Evolutionary conservation across 2,329 filamentous ascomycete genomes (phyloP).

Genomic region (Pestalotiopsis sp.): DNA sequence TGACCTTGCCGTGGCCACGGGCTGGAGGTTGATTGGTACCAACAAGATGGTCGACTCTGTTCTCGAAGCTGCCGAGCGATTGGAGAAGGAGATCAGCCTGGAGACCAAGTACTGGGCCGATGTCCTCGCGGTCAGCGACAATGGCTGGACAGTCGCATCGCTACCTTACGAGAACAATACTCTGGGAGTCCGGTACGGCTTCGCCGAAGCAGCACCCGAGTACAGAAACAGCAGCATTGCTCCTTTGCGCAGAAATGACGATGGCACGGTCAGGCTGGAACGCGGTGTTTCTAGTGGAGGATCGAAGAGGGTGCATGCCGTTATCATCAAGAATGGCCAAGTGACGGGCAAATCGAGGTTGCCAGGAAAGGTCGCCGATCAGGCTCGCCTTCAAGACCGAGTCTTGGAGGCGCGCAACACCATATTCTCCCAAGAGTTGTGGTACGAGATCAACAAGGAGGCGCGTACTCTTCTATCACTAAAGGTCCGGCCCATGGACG

Average conservation of each 20-base stretch:
- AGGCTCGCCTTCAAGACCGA: slow-evolving; percentile 65
- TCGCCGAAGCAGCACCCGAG: slow-evolving; percentile 69
- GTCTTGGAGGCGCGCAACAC: slow-evolving; percentile 79
- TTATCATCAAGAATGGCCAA: slow-evolving; percentile 59
- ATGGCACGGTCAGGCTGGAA: slow-evolving; percentile 78
- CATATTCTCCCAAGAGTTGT: slow-evolving; percentile 83
- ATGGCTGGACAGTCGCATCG: slow-evolving; percentile 84
- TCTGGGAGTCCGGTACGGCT: slow-evolving; percentile 87
- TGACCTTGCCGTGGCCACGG: slow-evolving; percentile 60
- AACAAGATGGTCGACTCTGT: slow-evolving; percentile 75
- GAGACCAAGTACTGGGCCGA: slow-evolving; percentile 92
- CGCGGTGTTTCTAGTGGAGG: slow-evolving; percentile 53
- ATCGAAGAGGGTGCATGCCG: slow-evolving; percentile 68
- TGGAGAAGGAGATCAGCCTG: slow-evolving; percentile 76
- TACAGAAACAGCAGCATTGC: slow-evolving; percentile 76
- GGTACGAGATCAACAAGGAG: slow-evolving; percentile 86
- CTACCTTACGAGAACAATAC: slow-evolving; percentile 73
- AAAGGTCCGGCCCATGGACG: slow-evolving; percentile 66
- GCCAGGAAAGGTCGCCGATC: slow-evolving; percentile 56
- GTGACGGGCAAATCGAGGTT: slow-evolving; percentile 60
- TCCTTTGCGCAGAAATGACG: slow-evolving; percentile 72
- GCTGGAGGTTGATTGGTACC: slow-evolving; percentile 80
- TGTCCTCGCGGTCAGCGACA: slow-evolving; percentile 77
- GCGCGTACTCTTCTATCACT: slow-evolving; percentile 72
- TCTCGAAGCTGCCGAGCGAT: slow-evolving; percentile 68